Evolutionary conservation across 352 stramenopile species (phyloP), one percentile per base, ranked within the genome.

Genomic region (Phytophthora cryptogea): DNA sequence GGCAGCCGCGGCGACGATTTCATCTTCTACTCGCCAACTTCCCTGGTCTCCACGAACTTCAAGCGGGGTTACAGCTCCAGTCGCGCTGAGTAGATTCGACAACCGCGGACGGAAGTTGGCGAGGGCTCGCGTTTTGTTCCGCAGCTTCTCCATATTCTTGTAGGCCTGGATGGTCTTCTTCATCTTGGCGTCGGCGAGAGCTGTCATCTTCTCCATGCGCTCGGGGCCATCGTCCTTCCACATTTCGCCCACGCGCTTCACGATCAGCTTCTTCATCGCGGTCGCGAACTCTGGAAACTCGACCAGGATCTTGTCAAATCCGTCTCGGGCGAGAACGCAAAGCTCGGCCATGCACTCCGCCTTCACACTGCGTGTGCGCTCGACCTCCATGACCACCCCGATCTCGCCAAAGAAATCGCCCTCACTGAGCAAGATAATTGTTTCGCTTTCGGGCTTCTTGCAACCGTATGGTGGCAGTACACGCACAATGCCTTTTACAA

Each of bases 241-340:
- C 74, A 89, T 84, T 52, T 86, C 67, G 6, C 72, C 73, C 33
- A 89, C 75, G 31, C 82, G 76, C 62, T 88, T 87, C 47, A 89
- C 76, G 37, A 89, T 86, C 9, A 89, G 54, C 6, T 80, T 78
- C 68, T 86, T 86, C 79, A 90, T 88, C 6, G 72, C 73, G 5
- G 56, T 86, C 7, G 77, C 82, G 39, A 91, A 91, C 58, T 88
- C 79, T 2, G 82, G 77, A 46, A 87, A 88, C 51, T 89, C 79
- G 17, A 76, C 77, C 17, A 88, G 52, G 40, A 91, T 88, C 52
- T 88, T 87, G 40, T 88, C 70, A 64, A 88, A 88, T 2, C 75
- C 77, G 28, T 86, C 73, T 44, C 70, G 70, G n/a, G 70, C 70
- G 2, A 88, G 51, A 43, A 88, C 80, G 44, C 78, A 88, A 11